phyloP scores from a whole-genome alignment of 2,329 filamentous ascomycete species.

The Diaporthe vaccinii region DNA sequence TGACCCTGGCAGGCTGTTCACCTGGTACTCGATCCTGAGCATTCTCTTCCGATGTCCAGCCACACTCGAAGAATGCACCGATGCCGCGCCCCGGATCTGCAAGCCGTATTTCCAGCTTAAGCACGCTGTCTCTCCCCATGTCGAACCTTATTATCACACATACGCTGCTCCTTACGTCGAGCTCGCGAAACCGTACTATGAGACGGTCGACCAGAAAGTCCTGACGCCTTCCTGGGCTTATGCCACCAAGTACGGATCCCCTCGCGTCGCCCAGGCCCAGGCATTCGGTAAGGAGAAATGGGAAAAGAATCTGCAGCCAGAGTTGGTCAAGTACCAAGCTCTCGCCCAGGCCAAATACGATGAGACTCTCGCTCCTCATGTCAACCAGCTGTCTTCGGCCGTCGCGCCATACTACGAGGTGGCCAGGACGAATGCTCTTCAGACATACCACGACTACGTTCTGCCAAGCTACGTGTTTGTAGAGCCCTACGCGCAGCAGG shows the following conservation, averaged over 20 bases:
- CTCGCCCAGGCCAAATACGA: conserved; percentile 77
- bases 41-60: conserved; percentile 86
- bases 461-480: conserved; percentile 82
- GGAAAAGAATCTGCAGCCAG: conserved; percentile 83
- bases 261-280: conserved; percentile 76
- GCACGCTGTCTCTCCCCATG: conserved; percentile 76
- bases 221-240: conserved; percentile 78
- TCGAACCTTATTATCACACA: conserved; percentile 86
- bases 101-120: conserved; percentile 81
- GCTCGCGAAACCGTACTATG: conserved; percentile 81
- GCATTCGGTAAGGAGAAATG: conserved; percentile 79
- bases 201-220: conserved; percentile 71
- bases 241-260: conserved; percentile 80
- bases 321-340: conserved; percentile 74
- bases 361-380: conserved; percentile 78
- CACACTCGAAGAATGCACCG: conserved; percentile 74
- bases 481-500: conserved; percentile 79
- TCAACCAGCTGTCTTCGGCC: conserved; percentile 70
- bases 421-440: conserved; percentile 71
- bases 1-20: conserved; percentile 70
- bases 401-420: conserved; percentile 81
- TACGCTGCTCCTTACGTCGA: conserved; percentile 90
- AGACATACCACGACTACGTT: conserved; percentile 79
- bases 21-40: conserved; percentile 89
- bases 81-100: conserved; percentile 82